Evolutionary conservation across 345 rosid species (phyloP).

Genomic region (Brassica rapa): DNA sequence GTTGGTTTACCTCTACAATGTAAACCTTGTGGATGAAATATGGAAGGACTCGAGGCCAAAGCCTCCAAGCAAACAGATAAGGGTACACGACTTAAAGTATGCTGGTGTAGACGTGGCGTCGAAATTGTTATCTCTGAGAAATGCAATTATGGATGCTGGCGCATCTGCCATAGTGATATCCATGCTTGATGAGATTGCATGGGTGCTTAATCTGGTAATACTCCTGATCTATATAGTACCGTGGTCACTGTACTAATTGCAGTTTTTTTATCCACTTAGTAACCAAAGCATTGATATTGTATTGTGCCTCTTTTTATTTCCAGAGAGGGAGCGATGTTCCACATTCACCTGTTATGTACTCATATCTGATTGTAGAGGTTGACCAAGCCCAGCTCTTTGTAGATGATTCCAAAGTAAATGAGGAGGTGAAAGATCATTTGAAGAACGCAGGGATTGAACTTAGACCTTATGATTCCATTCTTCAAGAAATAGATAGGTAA

Average conservation of each 20-base stretch:
- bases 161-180: conserved; percentile 84
- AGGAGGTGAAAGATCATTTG: conserved; percentile 76
- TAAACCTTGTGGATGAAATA: conserved; percentile 80
- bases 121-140: conserved; percentile 68
- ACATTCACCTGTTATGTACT: conserved; percentile 95
- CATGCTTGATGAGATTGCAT: conserved; percentile 96
- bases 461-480: conserved; percentile 72
- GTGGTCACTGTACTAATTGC: background rate
- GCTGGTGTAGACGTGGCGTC: conserved; percentile 82
- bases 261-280: background rate
- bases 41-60: conserved; percentile 89
- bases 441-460: conserved; percentile 64
- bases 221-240: background rate
- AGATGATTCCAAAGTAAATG: conserved; percentile 69
- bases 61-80: conserved; percentile 72
- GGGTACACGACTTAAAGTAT: conserved; percentile 83
- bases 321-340: conserved; percentile 98
- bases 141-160: conserved; percentile 65
- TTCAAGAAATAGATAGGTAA: conserved; percentile 75
- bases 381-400: conserved; percentile 68
- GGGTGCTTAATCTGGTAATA: conserved; percentile 90
- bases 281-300: conserved; percentile 24
- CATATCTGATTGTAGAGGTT: conserved; percentile 74
- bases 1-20: conserved; percentile 72
- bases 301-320: conserved; percentile 34